Evolutionary conservation across 768 basidiomycete species (phyloP).

Genomic region (Macrolepiota albuminosa): DNA sequence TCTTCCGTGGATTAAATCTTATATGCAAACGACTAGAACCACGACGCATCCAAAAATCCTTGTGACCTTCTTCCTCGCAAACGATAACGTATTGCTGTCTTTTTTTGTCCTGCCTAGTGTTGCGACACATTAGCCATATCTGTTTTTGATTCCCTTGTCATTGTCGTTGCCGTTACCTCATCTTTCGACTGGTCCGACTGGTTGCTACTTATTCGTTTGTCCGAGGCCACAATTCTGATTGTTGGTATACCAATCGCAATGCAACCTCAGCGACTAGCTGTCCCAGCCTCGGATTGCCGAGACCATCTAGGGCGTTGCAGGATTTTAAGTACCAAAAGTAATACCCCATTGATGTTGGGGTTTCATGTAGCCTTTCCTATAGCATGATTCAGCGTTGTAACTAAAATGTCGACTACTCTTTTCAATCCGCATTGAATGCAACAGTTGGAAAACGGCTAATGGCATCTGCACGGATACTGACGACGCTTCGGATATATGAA

Average conservation of each 20-base stretch:
- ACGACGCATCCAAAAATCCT: neutral
- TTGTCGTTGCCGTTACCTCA: neutral
- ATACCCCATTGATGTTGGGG: neutral
- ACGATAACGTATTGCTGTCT: neutral
- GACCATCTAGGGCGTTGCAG: neutral
- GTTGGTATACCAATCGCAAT: neutral
- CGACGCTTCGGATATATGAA: no score
- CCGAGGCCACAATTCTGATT: neutral
- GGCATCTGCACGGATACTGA: no score
- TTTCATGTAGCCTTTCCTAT: neutral
- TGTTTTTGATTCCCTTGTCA: neutral
- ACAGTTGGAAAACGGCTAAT: no score
- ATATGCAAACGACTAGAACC: neutral
- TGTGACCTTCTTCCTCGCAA: neutral
- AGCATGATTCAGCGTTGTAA: neutral
- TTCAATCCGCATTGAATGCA: no score
- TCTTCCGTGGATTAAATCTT: no score
- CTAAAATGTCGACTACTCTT: neutral
- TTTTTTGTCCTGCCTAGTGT: neutral
- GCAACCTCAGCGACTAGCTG: neutral
- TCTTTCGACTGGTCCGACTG: neutral
- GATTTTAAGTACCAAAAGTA: neutral
- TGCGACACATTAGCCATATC: neutral
- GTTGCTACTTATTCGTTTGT: neutral
- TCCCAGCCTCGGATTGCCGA: neutral